Conservation (phyloP, 495 filamentous ascomycete species). For the Staphylotrichum longicolle region DNA sequence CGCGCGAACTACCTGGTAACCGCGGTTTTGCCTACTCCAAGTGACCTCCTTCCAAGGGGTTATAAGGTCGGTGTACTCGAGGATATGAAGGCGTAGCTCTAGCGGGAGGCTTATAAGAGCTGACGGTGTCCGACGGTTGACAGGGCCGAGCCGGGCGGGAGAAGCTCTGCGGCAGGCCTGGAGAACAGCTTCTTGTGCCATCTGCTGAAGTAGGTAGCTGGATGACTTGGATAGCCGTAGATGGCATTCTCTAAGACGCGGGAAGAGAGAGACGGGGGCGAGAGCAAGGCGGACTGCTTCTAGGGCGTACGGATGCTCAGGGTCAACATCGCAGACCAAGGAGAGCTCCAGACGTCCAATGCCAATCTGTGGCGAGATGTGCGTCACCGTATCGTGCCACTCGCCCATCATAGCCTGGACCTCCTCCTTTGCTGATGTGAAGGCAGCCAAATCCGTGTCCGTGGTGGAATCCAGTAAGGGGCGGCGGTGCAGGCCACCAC, state of each 20-base stretch:
- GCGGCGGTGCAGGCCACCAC: not conserved
- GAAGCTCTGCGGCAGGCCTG: not conserved
- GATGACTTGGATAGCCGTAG: not conserved
- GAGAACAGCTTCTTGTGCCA: not conserved
- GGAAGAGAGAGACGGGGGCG: not conserved
- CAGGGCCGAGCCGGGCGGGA: not conserved
- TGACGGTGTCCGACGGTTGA: not conserved
- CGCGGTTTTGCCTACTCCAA: not conserved
- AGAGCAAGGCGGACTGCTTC: not conserved
- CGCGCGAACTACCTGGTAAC: not conserved
- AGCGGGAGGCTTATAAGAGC: not conserved
- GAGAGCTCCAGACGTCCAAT: constrained; percentile 7
- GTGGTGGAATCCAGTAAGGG: not conserved
- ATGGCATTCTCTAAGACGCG: not conserved
- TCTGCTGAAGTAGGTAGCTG: not conserved
- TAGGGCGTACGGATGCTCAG: not conserved
- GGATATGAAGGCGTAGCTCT: constrained; percentile 7
- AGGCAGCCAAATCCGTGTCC: not conserved
- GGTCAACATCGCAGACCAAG: constrained; percentile 1
- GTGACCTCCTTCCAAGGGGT: constrained; percentile 17
- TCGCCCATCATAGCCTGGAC: not conserved
- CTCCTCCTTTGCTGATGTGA: not conserved
- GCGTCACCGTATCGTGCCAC: constrained; percentile 1
- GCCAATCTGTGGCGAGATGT: constrained; percentile 10
- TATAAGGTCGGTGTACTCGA: constrained; percentile 12